A percentile compares a stretch with the other conserved stretches of the same genome.
Evolutionary conservation across 176 grass and related monocot genomes (phyloP).

Genomic region (Eragrostis nindensis): DNA sequence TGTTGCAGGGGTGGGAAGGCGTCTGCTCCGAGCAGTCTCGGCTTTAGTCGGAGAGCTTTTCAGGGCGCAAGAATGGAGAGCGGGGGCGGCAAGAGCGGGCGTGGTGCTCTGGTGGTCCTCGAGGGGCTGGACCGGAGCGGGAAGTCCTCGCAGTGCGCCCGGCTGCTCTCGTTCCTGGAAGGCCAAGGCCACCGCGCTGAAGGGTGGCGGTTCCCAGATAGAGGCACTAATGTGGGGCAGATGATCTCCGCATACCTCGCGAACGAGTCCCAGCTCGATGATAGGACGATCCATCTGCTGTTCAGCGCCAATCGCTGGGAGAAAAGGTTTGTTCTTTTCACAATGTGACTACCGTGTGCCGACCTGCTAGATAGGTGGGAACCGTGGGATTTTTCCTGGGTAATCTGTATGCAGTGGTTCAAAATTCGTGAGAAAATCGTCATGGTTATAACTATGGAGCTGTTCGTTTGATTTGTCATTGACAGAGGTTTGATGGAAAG

Average conservation of each 20-base stretch:
- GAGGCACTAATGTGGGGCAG: slow-evolving; percentile 67
- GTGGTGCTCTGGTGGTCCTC: slow-evolving; percentile 85
- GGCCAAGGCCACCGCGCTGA: slow-evolving; percentile 56
- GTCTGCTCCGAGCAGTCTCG: neutral
- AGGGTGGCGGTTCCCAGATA: slow-evolving; percentile 82
- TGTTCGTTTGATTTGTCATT: slow-evolving; percentile 17
- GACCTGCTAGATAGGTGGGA: neutral
- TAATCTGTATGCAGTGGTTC: neutral
- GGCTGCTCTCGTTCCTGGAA: slow-evolving; percentile 66
- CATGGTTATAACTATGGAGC: slow-evolving; percentile 16
- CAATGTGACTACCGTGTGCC: neutral
- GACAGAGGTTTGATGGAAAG: slow-evolving; percentile 79
- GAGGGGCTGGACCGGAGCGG: slow-evolving; percentile 82
- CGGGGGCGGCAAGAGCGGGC: slow-evolving; percentile 12
- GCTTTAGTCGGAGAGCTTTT: slow-evolving; percentile 30
- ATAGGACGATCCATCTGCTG: slow-evolving; percentile 79
- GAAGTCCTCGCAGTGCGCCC: slow-evolving; percentile 78
- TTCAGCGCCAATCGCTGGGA: slow-evolving; percentile 97
- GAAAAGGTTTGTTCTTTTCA: slow-evolving; percentile 61
- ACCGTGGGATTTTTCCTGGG: neutral
- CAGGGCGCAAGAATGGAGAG: slow-evolving; percentile 52
- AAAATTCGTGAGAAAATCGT: neutral
- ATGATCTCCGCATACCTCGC: slow-evolving; percentile 83
- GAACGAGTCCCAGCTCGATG: slow-evolving; percentile 86
- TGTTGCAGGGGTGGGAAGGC: slow-evolving; percentile 30